These are phyloP conservation scores for Inonotus obliquus DNA, from an alignment of 1,284 basidiomycete genomes.

Conservation along the genomic window DNA sequence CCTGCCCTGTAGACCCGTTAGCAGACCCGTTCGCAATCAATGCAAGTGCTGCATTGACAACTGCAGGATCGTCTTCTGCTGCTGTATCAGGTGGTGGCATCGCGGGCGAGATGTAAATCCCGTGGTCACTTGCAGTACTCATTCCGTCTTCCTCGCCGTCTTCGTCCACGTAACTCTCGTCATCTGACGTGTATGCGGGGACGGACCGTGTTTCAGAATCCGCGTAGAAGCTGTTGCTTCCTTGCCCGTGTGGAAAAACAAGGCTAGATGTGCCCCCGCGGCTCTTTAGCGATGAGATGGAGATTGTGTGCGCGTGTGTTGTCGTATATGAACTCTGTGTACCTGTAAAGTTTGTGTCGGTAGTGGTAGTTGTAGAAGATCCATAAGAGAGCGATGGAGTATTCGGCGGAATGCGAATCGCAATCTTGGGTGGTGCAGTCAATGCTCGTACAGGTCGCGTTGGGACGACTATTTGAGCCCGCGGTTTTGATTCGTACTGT, in stretches of 20 bases:
- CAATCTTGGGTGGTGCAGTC: conserved; percentile 12
- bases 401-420: conserved; percentile 10
- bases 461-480: neutral
- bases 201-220: conserved; percentile 2
- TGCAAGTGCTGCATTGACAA: conserved; percentile 11
- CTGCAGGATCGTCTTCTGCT: conserved; percentile 9
- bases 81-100: conserved; percentile 8
- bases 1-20: neutral
- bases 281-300: conserved; percentile 13
- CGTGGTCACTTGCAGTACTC: conserved; percentile 9
- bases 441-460: conserved; percentile 9
- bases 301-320: conserved; percentile 6
- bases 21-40: conserved; percentile 1
- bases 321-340: neutral
- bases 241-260: neutral
- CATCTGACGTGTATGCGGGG: conserved; percentile 1
- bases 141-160: conserved; percentile 1
- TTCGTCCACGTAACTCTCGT: neutral
- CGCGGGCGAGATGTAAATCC: conserved; percentile 16
- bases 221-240: neutral
- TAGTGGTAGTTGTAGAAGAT: neutral
- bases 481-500: neutral
- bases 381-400: conserved; percentile 9
- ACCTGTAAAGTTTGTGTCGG: neutral
- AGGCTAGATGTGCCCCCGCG: neutral